Evolutionary conservation across 306 rosid species (phyloP), one percentile per base, ranked within the genome.

Genomic region (Pueraria montana): DNA sequence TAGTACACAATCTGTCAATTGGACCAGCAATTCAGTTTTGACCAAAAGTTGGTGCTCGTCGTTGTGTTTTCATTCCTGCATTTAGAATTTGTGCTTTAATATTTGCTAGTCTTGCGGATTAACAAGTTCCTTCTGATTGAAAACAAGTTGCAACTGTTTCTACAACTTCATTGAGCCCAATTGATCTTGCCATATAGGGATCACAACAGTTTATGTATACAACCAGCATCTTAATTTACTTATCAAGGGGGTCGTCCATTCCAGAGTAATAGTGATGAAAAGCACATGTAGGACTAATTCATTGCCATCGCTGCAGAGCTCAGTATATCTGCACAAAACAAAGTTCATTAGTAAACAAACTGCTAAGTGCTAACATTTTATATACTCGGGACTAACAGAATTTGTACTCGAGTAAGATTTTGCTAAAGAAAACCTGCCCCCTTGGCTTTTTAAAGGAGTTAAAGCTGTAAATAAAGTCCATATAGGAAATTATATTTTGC

Each of bases 181-280:
- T 21, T 68, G 12, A 16, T 68, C 4, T 45, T 66, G 46, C 17
- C 49, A 64, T 40, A 14, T 12, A 23, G 6, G 13, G 46, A 16
- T 65, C 6, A 67, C 30, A 4, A 18, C 27, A 67, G 73, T 40
- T 38, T 9, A 42, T 40, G 34, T 68, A 40, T 4, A 21, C 30
- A 38, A 18, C 52, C 32, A 38, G 11, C 59, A 3, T 20, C 9
- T 10, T n/a, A 27, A 40, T 80, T 64, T 49, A 84, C n/a, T 87
- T 45, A 68, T 78, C 79, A 27, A 3, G 38, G 40, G 68, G 62
- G 72, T 94, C 97, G 43, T 94, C 88, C 53, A 17, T 66, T 11
- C 97, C 97, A 2, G 89, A 82, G 90, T 91, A 91, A 74, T 81
- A 87, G 82, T 91, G 97, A 62, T 92, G 92, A 86, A 94, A 94